Base-by-base conservation (phyloP, 441 rosid species). In the Populus hybrid region DNA sequence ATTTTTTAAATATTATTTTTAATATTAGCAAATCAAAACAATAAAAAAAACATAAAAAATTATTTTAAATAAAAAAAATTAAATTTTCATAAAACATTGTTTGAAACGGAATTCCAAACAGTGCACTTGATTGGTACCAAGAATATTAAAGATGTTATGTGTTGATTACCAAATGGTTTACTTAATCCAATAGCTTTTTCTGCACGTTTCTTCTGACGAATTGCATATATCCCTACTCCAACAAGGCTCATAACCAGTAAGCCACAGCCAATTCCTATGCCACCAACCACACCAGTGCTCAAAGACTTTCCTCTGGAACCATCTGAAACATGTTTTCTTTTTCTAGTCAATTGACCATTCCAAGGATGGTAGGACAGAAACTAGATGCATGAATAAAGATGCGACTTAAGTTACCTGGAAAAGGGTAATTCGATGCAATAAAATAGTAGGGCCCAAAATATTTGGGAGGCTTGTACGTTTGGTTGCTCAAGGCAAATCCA, bases 171-270 rank as follows among this genome's bases (percentile, higher is more conserved):
- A 67, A 96, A 96, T 42, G 97, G 98, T 85, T 81, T 90, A 77
- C 97, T 93, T 68, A 85, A 78, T 70, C 90, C 94, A 2, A 92
- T 88, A 14, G 98, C 99, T 81, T 82, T 89, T 87, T 96, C 98
- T 45, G 98, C 99, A 7, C 99, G 94, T 81, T 91, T 96, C 89
- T 93, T 96, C 79, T 96, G 98, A 83, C 90, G 82, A 76, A 94
- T 20, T 10, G 99, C 99, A 74, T 96, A 96, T 63, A 91, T 36
- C 12, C 82, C 99, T 33, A 93, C 78, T 28, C 85, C 93, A n/a
- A 93, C 64, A 21, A 96, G 92, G 88, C 92, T 83, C 64, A 93
- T 40, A 73, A 93, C 85, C 79, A 96, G 82, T 74, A 86, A 16
- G 2, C 78, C 83, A 74, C 92, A 83, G 3, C 92, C 89, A 77